Evolutionary conservation across 163 green algal species (phyloP).

Genomic region (Chlamydomonas reinhardtii): DNA sequence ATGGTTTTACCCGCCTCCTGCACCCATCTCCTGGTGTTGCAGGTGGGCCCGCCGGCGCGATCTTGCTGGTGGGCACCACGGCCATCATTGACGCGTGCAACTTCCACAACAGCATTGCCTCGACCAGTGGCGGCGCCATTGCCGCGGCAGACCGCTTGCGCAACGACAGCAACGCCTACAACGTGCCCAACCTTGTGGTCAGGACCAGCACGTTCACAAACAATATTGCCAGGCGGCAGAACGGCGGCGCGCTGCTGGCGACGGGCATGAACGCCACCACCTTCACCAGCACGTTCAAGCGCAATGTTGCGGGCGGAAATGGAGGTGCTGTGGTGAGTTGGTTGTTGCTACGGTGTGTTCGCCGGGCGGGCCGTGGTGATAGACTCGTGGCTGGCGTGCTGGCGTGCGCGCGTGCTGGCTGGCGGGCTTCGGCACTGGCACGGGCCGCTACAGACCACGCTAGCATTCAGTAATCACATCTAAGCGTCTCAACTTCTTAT

Average conservation of each 20-base stretch:
- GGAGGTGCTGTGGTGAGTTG: slow-evolving; percentile 21
- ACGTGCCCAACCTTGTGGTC: slow-evolving; percentile 5
- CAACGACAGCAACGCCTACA: not conserved
- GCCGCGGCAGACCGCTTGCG: not conserved
- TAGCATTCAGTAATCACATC: too few relatives aligned
- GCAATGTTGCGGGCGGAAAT: not conserved
- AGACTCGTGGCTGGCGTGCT: not conserved
- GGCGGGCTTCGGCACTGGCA: too few relatives aligned
- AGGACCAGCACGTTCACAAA: not conserved
- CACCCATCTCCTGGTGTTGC: too few relatives aligned
- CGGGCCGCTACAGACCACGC: too few relatives aligned
- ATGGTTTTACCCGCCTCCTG: too few relatives aligned
- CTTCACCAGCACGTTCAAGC: not conserved
- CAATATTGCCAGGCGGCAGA: not conserved
- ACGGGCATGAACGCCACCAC: slow-evolving; percentile 16
- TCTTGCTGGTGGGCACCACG: not conserved
- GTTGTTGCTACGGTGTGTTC: not conserved
- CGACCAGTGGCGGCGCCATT: slow-evolving; percentile 12
- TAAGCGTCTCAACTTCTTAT: too few relatives aligned
- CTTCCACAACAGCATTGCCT: slow-evolving; percentile 2
- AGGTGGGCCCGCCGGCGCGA: slow-evolving; percentile 9
- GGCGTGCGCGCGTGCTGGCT: not conserved
- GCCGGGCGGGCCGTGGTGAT: too few relatives aligned
- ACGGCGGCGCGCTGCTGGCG: slow-evolving; percentile 16
- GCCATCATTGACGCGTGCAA: not conserved